Conservation (phyloP, 2,329 filamentous ascomycete genomes). For the Penicillium sp. region DNA sequence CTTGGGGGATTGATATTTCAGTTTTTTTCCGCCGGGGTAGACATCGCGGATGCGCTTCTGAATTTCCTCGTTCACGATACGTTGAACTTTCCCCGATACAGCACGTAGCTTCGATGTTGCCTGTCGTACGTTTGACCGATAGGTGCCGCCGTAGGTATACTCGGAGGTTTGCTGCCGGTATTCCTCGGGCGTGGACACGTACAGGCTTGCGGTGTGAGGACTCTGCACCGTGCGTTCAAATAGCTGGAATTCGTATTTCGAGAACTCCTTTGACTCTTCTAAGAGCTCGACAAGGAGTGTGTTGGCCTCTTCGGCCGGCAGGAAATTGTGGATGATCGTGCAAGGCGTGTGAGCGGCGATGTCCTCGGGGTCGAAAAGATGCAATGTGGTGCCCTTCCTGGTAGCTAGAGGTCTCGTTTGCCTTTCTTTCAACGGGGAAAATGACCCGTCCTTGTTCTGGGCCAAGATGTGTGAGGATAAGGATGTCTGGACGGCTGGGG, state of each 20-base stretch:
- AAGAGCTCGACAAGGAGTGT: constrained; percentile 72
- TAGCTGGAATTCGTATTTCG: constrained; percentile 72
- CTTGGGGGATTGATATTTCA: constrained; percentile 70
- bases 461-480: constrained; percentile 52
- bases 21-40: constrained; percentile 68
- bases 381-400: constrained; percentile 76
- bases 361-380: constrained; percentile 77
- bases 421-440: constrained; percentile 19
- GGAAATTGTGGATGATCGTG: constrained; percentile 87
- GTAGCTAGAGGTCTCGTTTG: constrained; percentile 49
- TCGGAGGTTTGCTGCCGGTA: constrained; percentile 67
- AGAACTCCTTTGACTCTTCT: constrained; percentile 67
- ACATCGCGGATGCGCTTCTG: constrained; percentile 63
- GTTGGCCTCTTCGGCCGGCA: constrained; percentile 69
- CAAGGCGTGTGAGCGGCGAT: constrained; percentile 82
- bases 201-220: constrained; percentile 81
- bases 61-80: constrained; percentile 76
- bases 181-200: constrained; percentile 71
- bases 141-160: constrained; percentile 81
- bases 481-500: constrained; percentile 61
- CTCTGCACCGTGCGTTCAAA: constrained; percentile 85
- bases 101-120: constrained; percentile 71
- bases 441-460: constrained; percentile 39
- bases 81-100: constrained; percentile 67
- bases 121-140: constrained; percentile 70